Base-by-base conservation (phyloP, 2,329 filamentous ascomycete genomes). In the Nothophoma quercina region DNA sequence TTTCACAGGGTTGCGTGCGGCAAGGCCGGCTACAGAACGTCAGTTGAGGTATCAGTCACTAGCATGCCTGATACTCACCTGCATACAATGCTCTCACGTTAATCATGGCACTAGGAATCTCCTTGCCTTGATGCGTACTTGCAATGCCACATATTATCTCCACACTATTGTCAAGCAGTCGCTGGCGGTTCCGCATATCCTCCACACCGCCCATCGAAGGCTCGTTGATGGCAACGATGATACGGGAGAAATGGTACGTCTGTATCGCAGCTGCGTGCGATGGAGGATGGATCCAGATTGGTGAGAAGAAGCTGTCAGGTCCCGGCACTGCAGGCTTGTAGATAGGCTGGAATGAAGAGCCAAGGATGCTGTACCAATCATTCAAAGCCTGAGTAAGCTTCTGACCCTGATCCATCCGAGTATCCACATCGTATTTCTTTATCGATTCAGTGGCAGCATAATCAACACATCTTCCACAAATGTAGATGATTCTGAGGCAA, bases 381-480 rank as follows among this genome's bases (percentile, higher is more conserved):
- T 80, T 75, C 4, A 84, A 65, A 62, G 80, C 77, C 25, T 77
- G 75, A 8, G 81, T 69, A 0, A 84, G 65, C 8, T 75, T 75
- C 50, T 78, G 77, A 0, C 77, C 79, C 39, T 77, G 73, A 7
- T 77, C 74, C 26, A 83, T 78, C 16, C 81, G 75, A 16, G 78
- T 69, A 46, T 73, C 73, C 26, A 74, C 61, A 39, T 80, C 75
- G 23, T 77, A 75, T 9, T 72, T 69, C 54, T 78, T 75, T 7
- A 48, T 28, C 9, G 43, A 47, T 51, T 83, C 79, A n/a, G 78
- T 75, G 0, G 83, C 82, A 39, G 81, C 82, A 65, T 83, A 87
- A 56, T 85, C 84, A 3, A 86, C 79, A 2, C 80, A 80, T 59
- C 83, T 79, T 1, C 82, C 80, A 4, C 85, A 75, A 1, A 86